These are phyloP conservation scores for Podospora australis DNA, from an alignment of 495 filamentous ascomycete genomes.

Conservation along the genomic window DNA sequence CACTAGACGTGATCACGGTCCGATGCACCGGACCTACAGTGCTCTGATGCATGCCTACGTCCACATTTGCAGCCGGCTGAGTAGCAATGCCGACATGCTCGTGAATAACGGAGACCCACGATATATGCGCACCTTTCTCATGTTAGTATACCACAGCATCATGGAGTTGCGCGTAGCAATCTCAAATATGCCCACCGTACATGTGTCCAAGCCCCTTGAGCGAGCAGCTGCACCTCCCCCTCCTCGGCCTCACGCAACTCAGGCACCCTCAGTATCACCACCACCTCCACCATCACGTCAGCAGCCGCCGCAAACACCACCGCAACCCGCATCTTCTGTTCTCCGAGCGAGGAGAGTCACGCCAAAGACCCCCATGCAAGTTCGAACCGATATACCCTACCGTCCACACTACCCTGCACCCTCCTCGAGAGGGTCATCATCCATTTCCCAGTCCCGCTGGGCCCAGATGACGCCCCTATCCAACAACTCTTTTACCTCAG, in stretches of 20 bases:
- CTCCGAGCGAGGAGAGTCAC: slow-evolving; percentile 1
- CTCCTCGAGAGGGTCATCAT: slow-evolving; percentile 18
- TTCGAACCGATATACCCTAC: slow-evolving; percentile 22
- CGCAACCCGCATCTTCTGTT: not conserved
- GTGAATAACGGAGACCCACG: slow-evolving; percentile 64
- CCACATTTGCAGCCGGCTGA: slow-evolving; percentile 61
- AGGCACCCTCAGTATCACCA: not conserved
- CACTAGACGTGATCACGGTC: slow-evolving; percentile 48
- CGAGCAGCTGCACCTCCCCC: not conserved
- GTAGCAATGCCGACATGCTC: slow-evolving; percentile 58
- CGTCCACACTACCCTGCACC: slow-evolving; percentile 20
- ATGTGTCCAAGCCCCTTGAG: slow-evolving; percentile 3
- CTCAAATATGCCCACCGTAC: no score
- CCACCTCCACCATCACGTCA: slow-evolving; percentile 5
- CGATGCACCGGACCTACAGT: slow-evolving; percentile 53
- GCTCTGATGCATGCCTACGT: slow-evolving; percentile 68
- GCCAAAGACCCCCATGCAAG: slow-evolving; percentile 15
- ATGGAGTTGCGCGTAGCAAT: slow-evolving; percentile 57
- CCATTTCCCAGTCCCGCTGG: slow-evolving; percentile 34
- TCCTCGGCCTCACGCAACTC: not conserved
- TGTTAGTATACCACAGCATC: slow-evolving; percentile 69
- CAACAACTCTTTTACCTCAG: slow-evolving; percentile 62
- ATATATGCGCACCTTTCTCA: slow-evolving; percentile 69
- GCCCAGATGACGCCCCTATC: slow-evolving; percentile 55
- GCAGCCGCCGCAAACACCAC: not conserved